phyloP scores from a whole-genome alignment of 2,329 filamentous ascomycete species.

The Cytospora schulzeri region DNA sequence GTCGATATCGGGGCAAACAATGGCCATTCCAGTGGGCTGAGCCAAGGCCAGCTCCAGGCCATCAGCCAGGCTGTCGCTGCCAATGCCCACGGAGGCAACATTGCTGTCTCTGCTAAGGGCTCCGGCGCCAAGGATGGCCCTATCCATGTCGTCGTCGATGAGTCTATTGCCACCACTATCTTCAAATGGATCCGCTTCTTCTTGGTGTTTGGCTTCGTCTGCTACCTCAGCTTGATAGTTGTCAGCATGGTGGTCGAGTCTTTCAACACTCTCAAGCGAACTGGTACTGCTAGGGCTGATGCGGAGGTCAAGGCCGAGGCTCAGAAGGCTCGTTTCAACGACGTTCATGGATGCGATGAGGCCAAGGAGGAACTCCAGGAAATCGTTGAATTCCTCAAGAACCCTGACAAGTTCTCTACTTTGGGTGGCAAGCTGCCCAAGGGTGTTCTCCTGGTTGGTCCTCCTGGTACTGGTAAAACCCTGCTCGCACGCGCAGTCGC shows the following conservation, averaged over 20 bases:
- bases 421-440: conserved; percentile 96
- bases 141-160: conserved; percentile 95
- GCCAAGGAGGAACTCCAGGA: conserved; percentile 98
- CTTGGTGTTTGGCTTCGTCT: conserved; percentile 73
- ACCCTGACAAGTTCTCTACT: conserved; percentile 89
- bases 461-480: conserved; percentile 96
- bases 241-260: conserved; percentile 83
- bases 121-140: conserved; percentile 78
- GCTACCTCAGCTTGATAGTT: conserved; percentile 77
- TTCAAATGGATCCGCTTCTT: conserved; percentile 94
- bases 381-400: conserved; percentile 92
- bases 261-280: conserved; percentile 76
- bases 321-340: conserved; percentile 86
- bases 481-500: conserved; percentile 93
- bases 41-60: conserved; percentile 69
- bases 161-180: conserved; percentile 74
- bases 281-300: conserved; percentile 63
- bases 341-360: conserved; percentile 97
- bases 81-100: conserved; percentile 66
- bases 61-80: conserved; percentile 82
- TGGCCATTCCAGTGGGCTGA: conserved; percentile 47
- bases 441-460: conserved; percentile 91
- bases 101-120: conserved; percentile 57
- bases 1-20: conserved; percentile 32
- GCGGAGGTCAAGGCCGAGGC: conserved; percentile 89